Base-by-base conservation (phyloP, 176 grass and related monocot genomes). In the Phoenix roebelenii region DNA sequence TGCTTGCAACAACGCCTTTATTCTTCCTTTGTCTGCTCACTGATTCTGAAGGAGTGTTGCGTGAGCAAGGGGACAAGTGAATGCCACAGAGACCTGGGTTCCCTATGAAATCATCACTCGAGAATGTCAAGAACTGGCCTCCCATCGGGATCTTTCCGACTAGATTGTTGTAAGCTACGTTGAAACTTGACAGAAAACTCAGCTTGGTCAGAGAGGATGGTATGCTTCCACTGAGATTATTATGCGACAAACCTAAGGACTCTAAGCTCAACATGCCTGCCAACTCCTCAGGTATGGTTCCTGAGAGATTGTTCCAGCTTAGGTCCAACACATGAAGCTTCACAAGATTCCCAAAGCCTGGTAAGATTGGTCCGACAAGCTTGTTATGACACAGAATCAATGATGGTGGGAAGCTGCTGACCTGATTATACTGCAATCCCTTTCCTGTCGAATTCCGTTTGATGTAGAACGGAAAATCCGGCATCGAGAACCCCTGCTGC, bases 361-460 rank as follows among this genome's bases (percentile, higher is more conserved):
- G 58, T 57, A 72, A 74, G 32, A 92, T 6, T 12, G 72, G 55
- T 7, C 93, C 93, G 59, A 51, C 32, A 39, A 98, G 76, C 55
- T 61, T 44, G 76, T 92, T 98, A 61, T 83, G 59, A 4, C 74
- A 79, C 52, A 98, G 76, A 29, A 81, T 28, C 61, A 98, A 60
- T 0, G 93, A 92, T 2, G 93, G 69, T 4, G 93, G 93, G 54
- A 98, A 92, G 76, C 81, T 92, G 56, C 83, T 81, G 57, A 76
- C 63, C 71, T 98, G 93, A 69, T 92, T 98, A 63, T 98, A 98
- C 56, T 85, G 87, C 69, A 98, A 48, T 2, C 78, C 81, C 25
- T 83, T 90, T 26, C 61, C 66, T 2, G 72, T 80, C n/a, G 76
- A 92, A 63, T 92, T 92, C 69, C 77, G 80, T 70, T 60, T 91